A percentile compares a stretch with the other conserved stretches of the same genome.
Conservation (phyloP, 345 rosid genomes). For the thale cress (Arabidopsis thaliana) region TAIR10.1 NC_003074.8:18156001-18156500, state of each 20-base stretch:
- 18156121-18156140: slow-evolving; percentile 63
- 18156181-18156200: slow-evolving; percentile 65
- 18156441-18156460: slow-evolving; percentile 93
- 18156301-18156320: slow-evolving; percentile 76
- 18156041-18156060: slow-evolving; percentile 32
- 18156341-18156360: slow-evolving; percentile 68
- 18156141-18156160: slow-evolving; percentile 66
- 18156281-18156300: slow-evolving; percentile 80
- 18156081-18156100: slow-evolving; percentile 58
- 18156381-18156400: slow-evolving; percentile 59
- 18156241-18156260: slow-evolving; percentile 82
- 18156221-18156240: slow-evolving; percentile 54
- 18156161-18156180: slow-evolving; percentile 60
- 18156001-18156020: slow-evolving; percentile 46
- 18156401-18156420: slow-evolving; percentile 79
- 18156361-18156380: slow-evolving; percentile 48
- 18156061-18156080: slow-evolving; percentile 51
- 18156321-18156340: slow-evolving; percentile 83
- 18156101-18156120: slow-evolving; percentile 86
- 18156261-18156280: slow-evolving; percentile 90
- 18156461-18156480: slow-evolving; percentile 79
- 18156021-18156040: slow-evolving; percentile 47
- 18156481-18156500: background rate
- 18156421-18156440: slow-evolving; percentile 58
- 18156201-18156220: slow-evolving; percentile 66